Percentiles rank a stretch among this genome's conserved stretches.
Evolutionary conservation across 768 basidiomycete species (phyloP).

Genomic region (Mycena maculata): DNA sequence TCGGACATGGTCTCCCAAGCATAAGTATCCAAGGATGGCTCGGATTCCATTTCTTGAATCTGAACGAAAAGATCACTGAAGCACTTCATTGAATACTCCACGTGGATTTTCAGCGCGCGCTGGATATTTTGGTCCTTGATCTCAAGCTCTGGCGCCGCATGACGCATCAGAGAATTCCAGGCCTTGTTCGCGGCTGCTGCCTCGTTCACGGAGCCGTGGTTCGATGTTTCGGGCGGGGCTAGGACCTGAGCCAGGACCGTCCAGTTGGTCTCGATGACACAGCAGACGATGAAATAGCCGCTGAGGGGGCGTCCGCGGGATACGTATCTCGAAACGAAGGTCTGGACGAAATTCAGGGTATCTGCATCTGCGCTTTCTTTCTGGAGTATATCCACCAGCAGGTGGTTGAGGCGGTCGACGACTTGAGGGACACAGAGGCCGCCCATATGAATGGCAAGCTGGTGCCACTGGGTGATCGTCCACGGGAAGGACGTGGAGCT

Average conservation of each 20-base stretch:
- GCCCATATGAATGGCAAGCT: constrained; percentile 63
- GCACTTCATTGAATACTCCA: constrained; percentile 76
- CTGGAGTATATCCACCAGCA: constrained; percentile 72
- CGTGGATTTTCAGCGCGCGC: constrained; percentile 57
- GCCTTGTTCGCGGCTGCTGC: constrained; percentile 88
- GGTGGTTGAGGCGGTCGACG: constrained; percentile 79
- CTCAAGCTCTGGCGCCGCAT: constrained; percentile 57
- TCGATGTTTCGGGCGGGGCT: constrained; percentile 47
- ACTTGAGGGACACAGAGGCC: constrained; percentile 72
- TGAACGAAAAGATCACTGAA: constrained; percentile 83
- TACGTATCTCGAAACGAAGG: constrained; percentile 81
- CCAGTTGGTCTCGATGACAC: constrained; percentile 87
- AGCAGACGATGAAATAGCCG: constrained; percentile 91
- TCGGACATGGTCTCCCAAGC: constrained; percentile 95
- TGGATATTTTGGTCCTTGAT: constrained; percentile 51
- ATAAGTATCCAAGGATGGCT: constrained; percentile 87
- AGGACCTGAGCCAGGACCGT: constrained; percentile 83
- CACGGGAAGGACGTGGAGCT: constrained; percentile 83
- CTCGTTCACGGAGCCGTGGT: constrained; percentile 57
- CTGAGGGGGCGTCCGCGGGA: constrained; percentile 81
- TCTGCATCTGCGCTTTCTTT: constrained; percentile 63
- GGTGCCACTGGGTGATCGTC: constrained; percentile 74
- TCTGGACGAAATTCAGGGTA: constrained; percentile 68
- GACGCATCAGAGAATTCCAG: constrained; percentile 76
- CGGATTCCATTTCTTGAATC: constrained; percentile 84